These are phyloP conservation scores for Spatholobus suberectus DNA, from an alignment of 306 rosid species.

Conservation along the genomic window DNA sequence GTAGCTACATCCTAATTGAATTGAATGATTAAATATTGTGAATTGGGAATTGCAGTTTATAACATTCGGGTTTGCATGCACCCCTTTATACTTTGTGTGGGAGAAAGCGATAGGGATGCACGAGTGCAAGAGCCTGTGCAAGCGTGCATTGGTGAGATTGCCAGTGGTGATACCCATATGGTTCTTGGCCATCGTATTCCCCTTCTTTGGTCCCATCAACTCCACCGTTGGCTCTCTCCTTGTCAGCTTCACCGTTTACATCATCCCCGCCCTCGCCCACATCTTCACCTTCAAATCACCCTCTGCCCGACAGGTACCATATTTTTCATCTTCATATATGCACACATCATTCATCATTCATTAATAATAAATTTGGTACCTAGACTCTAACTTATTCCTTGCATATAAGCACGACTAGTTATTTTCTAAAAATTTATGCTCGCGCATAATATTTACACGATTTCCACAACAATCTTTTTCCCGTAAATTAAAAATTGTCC, in stretches of 20 bases:
- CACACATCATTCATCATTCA: no score
- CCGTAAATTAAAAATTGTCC: no score
- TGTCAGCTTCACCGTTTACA: slow-evolving; percentile 27
- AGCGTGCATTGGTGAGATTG: slow-evolving; percentile 76
- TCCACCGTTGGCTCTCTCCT: slow-evolving; percentile 29
- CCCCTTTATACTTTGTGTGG: slow-evolving; percentile 59
- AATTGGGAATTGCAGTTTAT: slow-evolving; percentile 48
- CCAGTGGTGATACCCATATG: slow-evolving; percentile 87
- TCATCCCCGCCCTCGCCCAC: slow-evolving; percentile 27
- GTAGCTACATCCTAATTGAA: no score
- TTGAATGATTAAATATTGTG: no score
- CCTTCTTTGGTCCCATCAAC: slow-evolving; percentile 12
- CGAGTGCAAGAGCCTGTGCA: slow-evolving; percentile 77
- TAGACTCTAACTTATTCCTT: no score
- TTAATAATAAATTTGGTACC: no score
- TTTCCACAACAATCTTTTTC: no score
- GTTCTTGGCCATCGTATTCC: slow-evolving; percentile 70
- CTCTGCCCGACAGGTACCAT: not conserved
- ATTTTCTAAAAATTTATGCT: no score
- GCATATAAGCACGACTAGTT: no score
- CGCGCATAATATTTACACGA: no score
- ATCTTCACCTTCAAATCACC: slow-evolving; percentile 25
- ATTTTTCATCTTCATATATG: not conserved
- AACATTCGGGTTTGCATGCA: slow-evolving; percentile 50
- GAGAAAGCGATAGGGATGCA: slow-evolving; percentile 86